Percentiles rank a stretch among this genome's conserved stretches.
These are phyloP conservation scores for Trebouxia sp. DNA, from an alignment of 139 green algal genomes.

Conservation along the genomic window DNA sequence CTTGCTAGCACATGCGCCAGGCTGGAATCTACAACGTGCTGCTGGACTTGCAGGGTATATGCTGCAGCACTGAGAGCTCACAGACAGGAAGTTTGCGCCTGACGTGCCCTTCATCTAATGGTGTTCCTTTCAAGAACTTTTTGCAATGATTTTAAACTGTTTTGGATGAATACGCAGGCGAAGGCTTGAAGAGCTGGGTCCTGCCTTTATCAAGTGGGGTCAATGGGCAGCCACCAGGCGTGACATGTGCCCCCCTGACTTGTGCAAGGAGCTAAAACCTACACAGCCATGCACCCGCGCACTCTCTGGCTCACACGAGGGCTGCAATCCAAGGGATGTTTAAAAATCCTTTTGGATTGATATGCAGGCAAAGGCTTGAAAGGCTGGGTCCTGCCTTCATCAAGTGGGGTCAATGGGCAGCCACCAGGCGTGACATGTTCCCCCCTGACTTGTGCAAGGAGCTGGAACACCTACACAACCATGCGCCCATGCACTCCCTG, in stretches of 20 bases:
- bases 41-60: background rate
- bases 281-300: constrained; percentile 63
- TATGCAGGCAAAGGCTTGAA: constrained; percentile 47
- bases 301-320: constrained; percentile 46
- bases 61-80: background rate
- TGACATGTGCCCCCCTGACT: constrained; percentile 93
- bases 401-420: constrained; percentile 98
- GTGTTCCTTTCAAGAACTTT: background rate
- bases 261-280: constrained; percentile 83
- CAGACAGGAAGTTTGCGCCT: background rate
- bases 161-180: constrained; percentile 19
- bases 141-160: background rate
- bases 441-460: constrained; percentile 83
- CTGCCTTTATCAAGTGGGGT: constrained; percentile 96
- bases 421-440: constrained; percentile 92
- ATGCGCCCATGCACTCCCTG: constrained; percentile 61
- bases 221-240: constrained; percentile 91
- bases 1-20: too few species aligned
- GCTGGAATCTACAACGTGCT: too few species aligned
- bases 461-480: constrained; percentile 74
- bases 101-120: background rate
- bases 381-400: constrained; percentile 79
- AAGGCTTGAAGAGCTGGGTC: constrained; percentile 50
- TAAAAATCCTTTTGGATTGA: background rate
- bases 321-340: constrained; percentile 8